Evolutionary conservation across 2,329 filamentous ascomycete species (phyloP), one percentile per base, ranked within the genome.

Genomic region (Teratosphaeriaceae sp.): DNA sequence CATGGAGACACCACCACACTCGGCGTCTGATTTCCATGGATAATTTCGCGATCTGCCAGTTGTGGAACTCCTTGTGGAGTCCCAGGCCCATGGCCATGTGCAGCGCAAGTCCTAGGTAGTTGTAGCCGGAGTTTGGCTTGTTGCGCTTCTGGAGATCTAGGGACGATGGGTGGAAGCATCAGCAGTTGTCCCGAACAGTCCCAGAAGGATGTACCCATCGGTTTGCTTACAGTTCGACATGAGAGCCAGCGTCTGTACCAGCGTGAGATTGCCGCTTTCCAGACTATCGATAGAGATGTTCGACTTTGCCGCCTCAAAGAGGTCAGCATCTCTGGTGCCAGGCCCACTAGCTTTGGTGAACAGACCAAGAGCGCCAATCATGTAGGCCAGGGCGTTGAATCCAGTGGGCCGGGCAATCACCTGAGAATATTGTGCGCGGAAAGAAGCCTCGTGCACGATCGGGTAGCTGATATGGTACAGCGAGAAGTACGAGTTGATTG

Each of bases 41-140:
- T 3, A 65, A 54, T 3, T 70, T 63, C 30, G 64, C 64, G 31
- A 70, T 70, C 26, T 70, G 63, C 67, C 68, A 71, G 8, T 65
- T 63, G 13, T 63, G 65, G 43, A 74, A 72, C 45, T 73, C 70
- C 45, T 71, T 71, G 46, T 74, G 71, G n/a, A 74, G 58, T 1
- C 70, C 70, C 12, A 74, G 54, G 26, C 69, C 69, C 60, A 73
- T 69, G 1, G 71, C 69, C 65, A 73, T 72, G 35, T 69, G 59
- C 18, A 71, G 61, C n/a, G 70, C 70, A 13, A 74, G 50, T 1
- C 71, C 71, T 6, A 72, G 53, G 46, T 70, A 72, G 38, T 70
- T 73, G 59, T 69, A 74, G 7, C 70, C 71, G 6, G 64, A 69
- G 48, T 74, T 74, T 2, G 71, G 71, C 45, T 72, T 72, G 52